Evolutionary conservation across 1,139 yeast genomes (phyloP).

Genomic region (Sporopachydermia cereana): DNA sequence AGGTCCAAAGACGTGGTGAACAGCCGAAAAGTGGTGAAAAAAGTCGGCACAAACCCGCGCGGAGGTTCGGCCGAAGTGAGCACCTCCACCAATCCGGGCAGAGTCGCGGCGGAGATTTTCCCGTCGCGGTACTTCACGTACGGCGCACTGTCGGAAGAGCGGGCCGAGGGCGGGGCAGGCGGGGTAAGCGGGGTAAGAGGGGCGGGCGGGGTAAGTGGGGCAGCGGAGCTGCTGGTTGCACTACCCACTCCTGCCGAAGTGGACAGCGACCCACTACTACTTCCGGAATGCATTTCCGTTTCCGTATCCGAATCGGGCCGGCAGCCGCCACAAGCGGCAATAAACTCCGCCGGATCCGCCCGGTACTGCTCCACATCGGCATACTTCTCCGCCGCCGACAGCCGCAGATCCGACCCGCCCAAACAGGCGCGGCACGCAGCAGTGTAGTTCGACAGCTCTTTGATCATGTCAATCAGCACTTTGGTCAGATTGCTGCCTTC

Average conservation of each 20-base stretch:
- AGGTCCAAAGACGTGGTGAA: slow-evolving; percentile 63
- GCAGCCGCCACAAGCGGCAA: slow-evolving; percentile 32
- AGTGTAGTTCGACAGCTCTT: slow-evolving; percentile 39
- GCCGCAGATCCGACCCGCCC: slow-evolving; percentile 39
- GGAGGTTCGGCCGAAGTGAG: slow-evolving; percentile 72
- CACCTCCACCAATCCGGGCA: slow-evolving; percentile 59
- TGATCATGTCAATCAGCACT: slow-evolving; percentile 53
- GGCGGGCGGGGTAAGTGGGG: neutral
- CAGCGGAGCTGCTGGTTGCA: neutral
- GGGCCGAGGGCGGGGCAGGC: neutral
- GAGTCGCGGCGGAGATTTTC: slow-evolving; percentile 62
- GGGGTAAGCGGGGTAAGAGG: neutral
- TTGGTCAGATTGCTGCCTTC: slow-evolving; percentile 59
- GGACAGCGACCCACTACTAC: neutral
- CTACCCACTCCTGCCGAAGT: neutral
- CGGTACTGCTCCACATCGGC: slow-evolving; percentile 55
- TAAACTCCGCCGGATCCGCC: slow-evolving; percentile 52
- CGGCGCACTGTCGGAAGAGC: neutral
- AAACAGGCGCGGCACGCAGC: slow-evolving; percentile 36
- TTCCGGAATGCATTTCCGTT: neutral
- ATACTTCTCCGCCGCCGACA: slow-evolving; percentile 54
- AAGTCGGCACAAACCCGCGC: slow-evolving; percentile 59
- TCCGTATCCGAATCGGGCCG: neutral
- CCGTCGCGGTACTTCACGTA: slow-evolving; percentile 26
- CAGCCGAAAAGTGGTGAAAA: slow-evolving; percentile 68